phyloP scores from a whole-genome alignment of 495 filamentous ascomycete genomes.

The Chaetomium tenue region DNA sequence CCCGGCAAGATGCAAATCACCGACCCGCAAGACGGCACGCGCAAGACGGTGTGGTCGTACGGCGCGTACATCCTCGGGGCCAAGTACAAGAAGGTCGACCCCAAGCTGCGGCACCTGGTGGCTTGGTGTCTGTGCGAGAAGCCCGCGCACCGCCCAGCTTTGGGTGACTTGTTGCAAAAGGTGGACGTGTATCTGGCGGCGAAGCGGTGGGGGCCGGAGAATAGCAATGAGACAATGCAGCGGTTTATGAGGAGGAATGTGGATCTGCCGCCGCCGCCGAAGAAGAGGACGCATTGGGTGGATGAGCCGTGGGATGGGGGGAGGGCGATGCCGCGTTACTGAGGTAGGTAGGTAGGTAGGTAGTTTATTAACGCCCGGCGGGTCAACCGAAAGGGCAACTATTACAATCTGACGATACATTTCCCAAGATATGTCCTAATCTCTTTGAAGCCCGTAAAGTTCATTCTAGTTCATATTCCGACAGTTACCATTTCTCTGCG shows the following conservation, averaged over 20 bases:
- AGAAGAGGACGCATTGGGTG: background rate
- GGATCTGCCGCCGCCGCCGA: background rate
- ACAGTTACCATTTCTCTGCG: too few species aligned
- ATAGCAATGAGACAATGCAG: background rate
- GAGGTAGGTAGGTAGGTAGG: too few species aligned
- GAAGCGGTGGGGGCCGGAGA: background rate
- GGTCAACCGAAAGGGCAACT: too few species aligned
- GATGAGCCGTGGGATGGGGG: background rate
- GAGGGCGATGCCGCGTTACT: background rate
- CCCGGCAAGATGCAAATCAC: background rate
- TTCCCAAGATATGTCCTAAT: too few species aligned
- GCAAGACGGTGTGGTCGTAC: background rate
- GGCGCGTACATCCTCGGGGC: background rate
- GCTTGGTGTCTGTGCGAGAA: conserved; percentile 2
- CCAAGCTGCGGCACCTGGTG: background rate
- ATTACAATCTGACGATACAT: too few species aligned
- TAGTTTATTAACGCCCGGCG: too few species aligned
- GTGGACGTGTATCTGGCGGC: background rate
- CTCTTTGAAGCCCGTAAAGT: too few species aligned
- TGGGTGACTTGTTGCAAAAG: background rate
- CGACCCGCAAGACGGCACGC: background rate
- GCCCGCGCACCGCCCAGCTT: background rate
- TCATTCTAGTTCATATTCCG: too few species aligned
- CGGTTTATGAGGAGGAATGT: background rate
- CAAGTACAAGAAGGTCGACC: background rate